Base-by-base conservation (phyloP, 345 rosid species). In the Gossypium turneri region DNA sequence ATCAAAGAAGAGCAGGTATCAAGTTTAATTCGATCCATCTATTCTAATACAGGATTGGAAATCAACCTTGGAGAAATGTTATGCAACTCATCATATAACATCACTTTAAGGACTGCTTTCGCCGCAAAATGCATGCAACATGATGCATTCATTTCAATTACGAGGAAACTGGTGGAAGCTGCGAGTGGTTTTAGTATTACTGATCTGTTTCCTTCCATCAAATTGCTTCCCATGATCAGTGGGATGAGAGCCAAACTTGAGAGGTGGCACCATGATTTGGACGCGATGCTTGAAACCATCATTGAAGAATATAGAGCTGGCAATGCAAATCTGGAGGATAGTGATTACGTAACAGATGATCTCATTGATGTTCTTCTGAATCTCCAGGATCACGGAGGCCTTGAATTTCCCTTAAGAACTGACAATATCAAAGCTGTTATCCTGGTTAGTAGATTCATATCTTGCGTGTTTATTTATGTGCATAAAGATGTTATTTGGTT, bases 251-350 rank as follows among this genome's bases (percentile, higher is more conserved):
- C 51, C 51, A 59, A 59, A 59, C 63, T 24, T 12, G 63, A 59
- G 38, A 59, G 41, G 64, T 17, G 25, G n/a, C 64, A 59, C 3
- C 70, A 15, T 17, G 70, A 53, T 58, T 24, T 7, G 48, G 20
- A 29, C 38, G 38, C 1, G 38, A 29, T 29, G 38, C 38, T 29
- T 29, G 38, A 29, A 29, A 29, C 38, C 17, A n/a, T 82, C 58
- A 73, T 85, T 43, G 10, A 19, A 13, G 75, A 70, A 12, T 80
- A 76, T 47, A 29, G 38, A 29, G 38, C 38, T 29, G 6, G 38
- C 38, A 29, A 29, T 29, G 6, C 38, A 29, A 29, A 62, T 7
- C 2, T 2, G 3, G 19, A 44, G 25, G 16, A 2, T 2, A 12
- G 52, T 9, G 27, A 43, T 13, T 50, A 2, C 4, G 69, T 34